These are phyloP conservation scores for Kurtzmaniella quercitrusa DNA, from an alignment of 1,139 yeast genomes.

Conservation along the genomic window DNA sequence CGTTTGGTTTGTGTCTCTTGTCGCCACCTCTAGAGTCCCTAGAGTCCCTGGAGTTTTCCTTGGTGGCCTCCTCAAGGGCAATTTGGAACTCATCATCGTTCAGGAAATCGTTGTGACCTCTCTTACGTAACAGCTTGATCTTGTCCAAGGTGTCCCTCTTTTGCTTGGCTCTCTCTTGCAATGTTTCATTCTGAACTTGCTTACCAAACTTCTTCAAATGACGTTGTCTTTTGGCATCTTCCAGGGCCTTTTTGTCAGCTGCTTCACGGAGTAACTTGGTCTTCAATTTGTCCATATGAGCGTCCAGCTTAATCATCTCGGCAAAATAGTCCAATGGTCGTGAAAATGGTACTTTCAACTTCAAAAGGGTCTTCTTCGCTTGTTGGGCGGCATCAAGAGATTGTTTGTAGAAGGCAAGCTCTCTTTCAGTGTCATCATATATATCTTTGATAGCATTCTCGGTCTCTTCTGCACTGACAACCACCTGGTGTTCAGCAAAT, in stretches of 20 bases:
- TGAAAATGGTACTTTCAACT: conserved; percentile 77
- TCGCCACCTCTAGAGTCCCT: conserved; percentile 23
- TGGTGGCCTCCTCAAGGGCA: conserved; percentile 88
- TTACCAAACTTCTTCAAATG: conserved; percentile 95
- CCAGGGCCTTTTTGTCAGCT: conserved; percentile 84
- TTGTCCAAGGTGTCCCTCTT: conserved; percentile 88
- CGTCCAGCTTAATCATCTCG: conserved; percentile 97
- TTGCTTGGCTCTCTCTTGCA: conserved; percentile 92
- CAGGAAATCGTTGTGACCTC: conserved; percentile 68
- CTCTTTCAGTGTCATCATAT: conserved; percentile 87
- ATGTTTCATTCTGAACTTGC: conserved; percentile 90
- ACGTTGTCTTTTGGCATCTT: conserved; percentile 93
- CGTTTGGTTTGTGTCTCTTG: conserved; percentile 53
- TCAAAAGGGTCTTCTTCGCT: conserved; percentile 63
- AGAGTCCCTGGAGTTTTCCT: conserved; percentile 34
- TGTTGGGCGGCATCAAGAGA: conserved; percentile 78
- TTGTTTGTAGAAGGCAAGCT: conserved; percentile 76
- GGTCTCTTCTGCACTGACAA: conserved; percentile 57
- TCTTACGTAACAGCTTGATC: conserved; percentile 81
- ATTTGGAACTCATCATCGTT: conserved; percentile 60
- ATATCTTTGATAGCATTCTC: conserved; percentile 76
- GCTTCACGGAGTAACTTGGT: conserved; percentile 80
- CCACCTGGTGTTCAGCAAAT: conserved; percentile 79
- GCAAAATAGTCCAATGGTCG: conserved; percentile 97
- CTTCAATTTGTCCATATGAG: conserved; percentile 94